Conservation (phyloP, 352 stramenopile species). For the Thalassiosira livingstoniorum region DNA sequence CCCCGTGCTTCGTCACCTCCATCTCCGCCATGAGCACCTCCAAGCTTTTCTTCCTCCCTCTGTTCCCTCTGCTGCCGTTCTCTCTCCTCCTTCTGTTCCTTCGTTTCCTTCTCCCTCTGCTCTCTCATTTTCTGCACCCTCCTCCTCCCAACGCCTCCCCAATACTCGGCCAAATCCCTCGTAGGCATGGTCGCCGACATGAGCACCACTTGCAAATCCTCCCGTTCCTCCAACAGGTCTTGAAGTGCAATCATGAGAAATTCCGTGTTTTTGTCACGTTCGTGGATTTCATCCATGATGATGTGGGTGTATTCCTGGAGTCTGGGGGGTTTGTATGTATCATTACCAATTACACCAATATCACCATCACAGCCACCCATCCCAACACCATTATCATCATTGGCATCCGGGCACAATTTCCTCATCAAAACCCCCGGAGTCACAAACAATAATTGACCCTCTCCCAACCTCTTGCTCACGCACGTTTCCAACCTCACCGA, state of each 20-base stretch:
- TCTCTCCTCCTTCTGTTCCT: not conserved
- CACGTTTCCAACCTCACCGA: slow-evolving; percentile 91
- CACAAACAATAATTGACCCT: slow-evolving; percentile 91
- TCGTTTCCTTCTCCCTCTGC: too few species aligned
- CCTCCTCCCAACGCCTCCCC: slow-evolving; percentile 80
- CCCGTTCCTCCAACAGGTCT: slow-evolving; percentile 87
- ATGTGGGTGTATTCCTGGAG: slow-evolving; percentile 91
- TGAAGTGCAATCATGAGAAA: slow-evolving; percentile 95
- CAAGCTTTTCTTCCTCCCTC: slow-evolving; percentile 73
- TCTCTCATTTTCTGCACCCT: slow-evolving; percentile 63
- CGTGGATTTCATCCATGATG: slow-evolving; percentile 96
- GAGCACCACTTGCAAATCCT: slow-evolving; percentile 91
- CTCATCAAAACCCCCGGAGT: slow-evolving; percentile 88
- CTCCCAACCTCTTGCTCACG: slow-evolving; percentile 82
- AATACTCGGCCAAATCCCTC: slow-evolving; percentile 93
- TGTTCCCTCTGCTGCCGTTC: not conserved
- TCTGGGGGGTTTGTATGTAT: slow-evolving; percentile 48
- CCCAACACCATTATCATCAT: slow-evolving; percentile 7
- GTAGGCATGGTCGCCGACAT: slow-evolving; percentile 97
- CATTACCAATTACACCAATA: slow-evolving; percentile 6
- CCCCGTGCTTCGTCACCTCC: too few species aligned
- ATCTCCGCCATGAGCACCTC: too few species aligned
- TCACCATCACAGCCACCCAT: slow-evolving; percentile 71
- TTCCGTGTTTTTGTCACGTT: slow-evolving; percentile 94
- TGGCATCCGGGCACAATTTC: slow-evolving; percentile 45